A percentile compares a stretch with the other conserved stretches of the same genome.
phyloP scores from a whole-genome alignment of 345 rosid genomes.

The Populus euphratica region DNA sequence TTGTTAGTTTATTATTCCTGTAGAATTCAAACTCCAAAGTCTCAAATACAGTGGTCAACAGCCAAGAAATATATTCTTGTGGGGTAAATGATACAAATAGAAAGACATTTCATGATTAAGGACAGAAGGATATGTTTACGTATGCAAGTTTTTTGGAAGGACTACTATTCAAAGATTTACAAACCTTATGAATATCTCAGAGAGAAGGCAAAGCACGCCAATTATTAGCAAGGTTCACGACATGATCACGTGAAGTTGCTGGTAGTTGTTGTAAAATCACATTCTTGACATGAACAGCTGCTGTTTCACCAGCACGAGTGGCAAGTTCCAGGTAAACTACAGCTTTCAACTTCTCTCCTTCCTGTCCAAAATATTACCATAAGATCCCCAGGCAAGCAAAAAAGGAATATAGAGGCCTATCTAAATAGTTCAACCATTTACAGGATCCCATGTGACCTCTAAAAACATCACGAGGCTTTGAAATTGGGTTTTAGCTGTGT shows the following conservation, averaged over 20 bases:
- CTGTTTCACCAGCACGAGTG: conserved; percentile 71
- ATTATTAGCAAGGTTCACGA: conserved; percentile 48
- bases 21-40: not conserved
- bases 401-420: not conserved
- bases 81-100: not conserved
- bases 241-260: conserved; percentile 44
- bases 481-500: not conserved
- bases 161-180: not conserved
- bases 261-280: conserved; percentile 70
- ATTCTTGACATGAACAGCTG: conserved; percentile 67
- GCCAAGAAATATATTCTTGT: not conserved
- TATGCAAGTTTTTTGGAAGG: not conserved
- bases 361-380: conserved; percentile 43
- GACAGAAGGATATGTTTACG: not conserved
- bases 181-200: conserved; percentile 2
- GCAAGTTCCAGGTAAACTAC: conserved; percentile 87
- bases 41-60: not conserved
- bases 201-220: conserved; percentile 43
- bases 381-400: conserved; percentile 3
- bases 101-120: not conserved
- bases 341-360: conserved; percentile 72
- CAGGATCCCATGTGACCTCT: not conserved
- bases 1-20: not conserved
- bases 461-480: not conserved
- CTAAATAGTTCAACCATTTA: not conserved